Conservation (phyloP, 345 rosid species). For the Aquilaria malaccensis region DNA sequence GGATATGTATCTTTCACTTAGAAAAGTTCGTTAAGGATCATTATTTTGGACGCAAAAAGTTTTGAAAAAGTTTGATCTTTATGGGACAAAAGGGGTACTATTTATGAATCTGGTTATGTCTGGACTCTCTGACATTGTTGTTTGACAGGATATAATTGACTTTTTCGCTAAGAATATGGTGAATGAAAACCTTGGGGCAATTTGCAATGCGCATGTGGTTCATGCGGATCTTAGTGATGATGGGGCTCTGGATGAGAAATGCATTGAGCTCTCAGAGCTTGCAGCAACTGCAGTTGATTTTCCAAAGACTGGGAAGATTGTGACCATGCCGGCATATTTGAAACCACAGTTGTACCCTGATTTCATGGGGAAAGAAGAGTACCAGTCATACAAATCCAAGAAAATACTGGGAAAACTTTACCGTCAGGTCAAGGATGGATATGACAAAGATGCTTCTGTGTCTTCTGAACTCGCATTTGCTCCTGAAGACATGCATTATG, state of each 20-base stretch:
- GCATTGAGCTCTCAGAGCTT: constrained; percentile 59
- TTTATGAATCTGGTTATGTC: too few species aligned
- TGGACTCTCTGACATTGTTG: neutral
- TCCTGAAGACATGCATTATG: constrained; percentile 51
- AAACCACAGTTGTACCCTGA: constrained; percentile 83
- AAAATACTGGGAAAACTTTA: constrained; percentile 81
- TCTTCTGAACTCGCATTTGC: constrained; percentile 27
- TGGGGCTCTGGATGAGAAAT: constrained; percentile 70
- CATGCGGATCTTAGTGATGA: constrained; percentile 67
- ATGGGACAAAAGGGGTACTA: too few species aligned
- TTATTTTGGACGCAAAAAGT: too few species aligned
- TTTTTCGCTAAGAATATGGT: constrained; percentile 66
- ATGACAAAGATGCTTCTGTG: constrained; percentile 36
- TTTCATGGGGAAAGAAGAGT: constrained; percentile 78
- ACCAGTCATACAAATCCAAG: constrained; percentile 58
- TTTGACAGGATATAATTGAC: constrained; percentile 63
- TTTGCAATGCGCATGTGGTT: constrained; percentile 85
- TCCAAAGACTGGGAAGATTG: constrained; percentile 83
- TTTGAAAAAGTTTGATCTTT: too few species aligned
- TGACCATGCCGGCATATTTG: constrained; percentile 50
- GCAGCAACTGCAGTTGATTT: constrained; percentile 94
- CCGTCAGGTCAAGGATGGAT: constrained; percentile 49
- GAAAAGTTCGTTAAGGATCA: too few species aligned
- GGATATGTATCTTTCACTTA: too few species aligned
- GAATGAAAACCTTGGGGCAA: constrained; percentile 64